A percentile compares a stretch with the other conserved stretches of the same genome.
Conservation (phyloP, 78 protist species). For the Dictyostelium intermedium region DNA sequence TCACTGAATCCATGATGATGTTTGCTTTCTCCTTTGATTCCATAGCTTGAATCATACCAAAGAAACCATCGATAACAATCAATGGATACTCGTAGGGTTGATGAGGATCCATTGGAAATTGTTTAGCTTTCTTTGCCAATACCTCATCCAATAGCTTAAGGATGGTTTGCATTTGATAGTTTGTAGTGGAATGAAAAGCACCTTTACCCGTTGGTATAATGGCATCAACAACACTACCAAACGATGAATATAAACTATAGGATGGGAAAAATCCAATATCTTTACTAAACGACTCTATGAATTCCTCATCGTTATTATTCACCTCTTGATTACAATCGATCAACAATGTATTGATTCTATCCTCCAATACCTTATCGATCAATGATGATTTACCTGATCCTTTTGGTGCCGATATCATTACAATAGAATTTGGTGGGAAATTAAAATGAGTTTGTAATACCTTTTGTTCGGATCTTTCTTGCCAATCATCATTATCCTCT, state of each 20-base stretch:
- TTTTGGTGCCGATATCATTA: constrained; percentile 66
- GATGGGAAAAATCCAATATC: constrained; percentile 73
- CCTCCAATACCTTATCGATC: constrained; percentile 21
- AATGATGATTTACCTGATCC: constrained; percentile 59
- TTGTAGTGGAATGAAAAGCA: constrained; percentile 54
- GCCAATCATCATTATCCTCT: constrained; percentile 71
- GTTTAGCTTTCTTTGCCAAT: neutral
- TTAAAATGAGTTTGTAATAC: constrained; percentile 60
- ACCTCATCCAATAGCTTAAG: constrained; percentile 27
- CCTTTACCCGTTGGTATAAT: constrained; percentile 63
- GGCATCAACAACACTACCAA: constrained; percentile 43
- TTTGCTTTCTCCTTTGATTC: constrained; percentile 70
- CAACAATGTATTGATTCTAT: constrained; percentile 30
- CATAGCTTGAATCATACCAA: constrained; percentile 76
- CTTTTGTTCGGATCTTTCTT: constrained; percentile 45
- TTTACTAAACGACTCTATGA: constrained; percentile 35
- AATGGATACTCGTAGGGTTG: constrained; percentile 50
- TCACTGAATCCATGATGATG: constrained; percentile 52
- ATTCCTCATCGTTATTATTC: constrained; percentile 57
- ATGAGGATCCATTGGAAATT: constrained; percentile 53
- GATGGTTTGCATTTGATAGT: constrained; percentile 36
- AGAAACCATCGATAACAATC: constrained; percentile 73
- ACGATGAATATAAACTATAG: neutral
- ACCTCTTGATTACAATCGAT: constrained; percentile 72
- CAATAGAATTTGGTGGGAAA: constrained; percentile 54